Evolutionary conservation across 768 basidiomycete genomes (phyloP), one percentile per base, ranked within the genome.

Genomic region (Termitomyces sp.): DNA sequence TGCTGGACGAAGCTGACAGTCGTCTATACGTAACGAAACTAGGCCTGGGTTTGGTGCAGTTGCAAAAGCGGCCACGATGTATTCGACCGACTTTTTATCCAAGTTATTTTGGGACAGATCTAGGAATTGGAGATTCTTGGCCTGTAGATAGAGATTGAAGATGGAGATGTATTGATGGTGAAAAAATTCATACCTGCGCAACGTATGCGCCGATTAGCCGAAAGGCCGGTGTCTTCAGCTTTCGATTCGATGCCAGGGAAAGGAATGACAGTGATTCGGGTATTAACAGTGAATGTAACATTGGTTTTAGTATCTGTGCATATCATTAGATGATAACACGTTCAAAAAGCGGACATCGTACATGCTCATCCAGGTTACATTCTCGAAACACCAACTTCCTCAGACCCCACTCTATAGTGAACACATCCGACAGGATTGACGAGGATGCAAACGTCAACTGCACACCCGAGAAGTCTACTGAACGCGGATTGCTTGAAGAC

Each of bases 391-490:
- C 85, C 21, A 96, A 75, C 64, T 93, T 95, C 28, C 88, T 78
- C 19, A 97, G 73, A 0, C 94, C 95, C 90, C 94, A 98, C 70
- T 98, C 93, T 56, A 97, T 87, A 8, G 85, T 83, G 60, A 98
- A 85, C 14, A 97, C 84, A 70, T 98, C 96, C 0, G 96, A 88
- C 17, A 99, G 78, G 17, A 94, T 85, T 12, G 87, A 85, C 0
- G 92, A 88, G 0, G 83, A 77, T 1, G 84, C 78, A 1, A 78
- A 69, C 0, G 83, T 88, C 19, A 98, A 77, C 63, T 86, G 87
- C 21, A 88, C 83, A 10, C 89, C 83, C 2, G 92, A 87, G n/a
- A 93, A 75, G 68, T 94, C 89, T 17, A 94, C 79, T 0, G 85
- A 77, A 17, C 91, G 81, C 0, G 92, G 91, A 42, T 72, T 76